A percentile compares a stretch with the other conserved stretches of the same genome.
These are phyloP conservation scores for Onygenales sp. DNA, from an alignment of 2,329 filamentous ascomycete species.

Conservation along the genomic window DNA sequence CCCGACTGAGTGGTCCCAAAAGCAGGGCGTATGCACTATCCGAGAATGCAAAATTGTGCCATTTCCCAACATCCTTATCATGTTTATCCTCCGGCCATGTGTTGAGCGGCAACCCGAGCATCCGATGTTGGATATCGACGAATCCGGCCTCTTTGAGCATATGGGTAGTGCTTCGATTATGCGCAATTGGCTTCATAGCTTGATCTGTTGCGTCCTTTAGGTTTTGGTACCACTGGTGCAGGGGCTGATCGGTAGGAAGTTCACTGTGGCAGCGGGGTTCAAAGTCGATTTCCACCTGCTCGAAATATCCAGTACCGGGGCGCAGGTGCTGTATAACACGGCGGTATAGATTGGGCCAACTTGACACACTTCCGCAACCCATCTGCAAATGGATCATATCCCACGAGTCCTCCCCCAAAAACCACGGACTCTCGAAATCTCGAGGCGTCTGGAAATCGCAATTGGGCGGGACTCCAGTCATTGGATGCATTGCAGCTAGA, in stretches of 20 bases:
- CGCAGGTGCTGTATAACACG: slow-evolving; percentile 65
- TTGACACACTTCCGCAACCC: slow-evolving; percentile 66
- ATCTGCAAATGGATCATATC: slow-evolving; percentile 78
- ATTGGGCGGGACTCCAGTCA: slow-evolving; percentile 58
- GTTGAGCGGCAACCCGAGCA: slow-evolving; percentile 62
- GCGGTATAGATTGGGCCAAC: slow-evolving; percentile 66
- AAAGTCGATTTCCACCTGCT: slow-evolving; percentile 86
- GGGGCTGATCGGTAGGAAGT: slow-evolving; percentile 33
- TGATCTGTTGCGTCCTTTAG: slow-evolving; percentile 59
- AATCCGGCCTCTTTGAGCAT: slow-evolving; percentile 65
- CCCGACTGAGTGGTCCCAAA: slow-evolving; percentile 61
- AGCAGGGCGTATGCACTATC: slow-evolving; percentile 65
- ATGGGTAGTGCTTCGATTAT: slow-evolving; percentile 48
- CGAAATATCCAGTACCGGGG: slow-evolving; percentile 65
- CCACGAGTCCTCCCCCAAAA: slow-evolving; percentile 56
- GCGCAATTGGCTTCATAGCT: slow-evolving; percentile 55
- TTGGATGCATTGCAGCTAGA: slow-evolving; percentile 52
- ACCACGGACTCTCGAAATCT: slow-evolving; percentile 73
- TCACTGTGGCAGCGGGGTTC: slow-evolving; percentile 55
- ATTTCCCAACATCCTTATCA: slow-evolving; percentile 61
- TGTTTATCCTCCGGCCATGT: slow-evolving; percentile 59
- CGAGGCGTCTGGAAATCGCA: slow-evolving; percentile 57
- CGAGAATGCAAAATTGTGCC: slow-evolving; percentile 73
- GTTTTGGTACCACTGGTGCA: slow-evolving; percentile 61
- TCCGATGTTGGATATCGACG: slow-evolving; percentile 63